phyloP scores from a whole-genome alignment of 2,329 filamentous ascomycete species.

The Paraphaeosphaeria sporulosa region DNA sequence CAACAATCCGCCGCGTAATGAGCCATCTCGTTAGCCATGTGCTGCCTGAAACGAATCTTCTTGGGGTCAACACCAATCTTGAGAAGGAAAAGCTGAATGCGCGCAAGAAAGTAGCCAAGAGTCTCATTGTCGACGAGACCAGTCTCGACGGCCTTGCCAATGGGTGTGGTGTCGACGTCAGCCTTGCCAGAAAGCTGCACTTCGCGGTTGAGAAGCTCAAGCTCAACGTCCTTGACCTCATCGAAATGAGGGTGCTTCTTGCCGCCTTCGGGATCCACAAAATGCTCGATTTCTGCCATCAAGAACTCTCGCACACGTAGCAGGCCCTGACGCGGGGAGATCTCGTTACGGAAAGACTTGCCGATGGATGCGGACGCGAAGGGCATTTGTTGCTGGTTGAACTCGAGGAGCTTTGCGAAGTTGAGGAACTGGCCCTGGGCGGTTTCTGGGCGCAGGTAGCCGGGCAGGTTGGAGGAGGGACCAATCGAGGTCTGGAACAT shows the following conservation, averaged over 20 bases:
- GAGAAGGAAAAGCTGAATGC: slow-evolving; percentile 88
- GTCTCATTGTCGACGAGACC: slow-evolving; percentile 96
- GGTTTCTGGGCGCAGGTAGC: slow-evolving; percentile 76
- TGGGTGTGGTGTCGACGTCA: slow-evolving; percentile 72
- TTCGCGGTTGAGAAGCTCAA: slow-evolving; percentile 83
- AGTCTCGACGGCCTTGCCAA: slow-evolving; percentile 84
- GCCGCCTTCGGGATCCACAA: slow-evolving; percentile 90
- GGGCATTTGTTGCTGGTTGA: slow-evolving; percentile 93
- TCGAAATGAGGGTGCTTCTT: slow-evolving; percentile 93
- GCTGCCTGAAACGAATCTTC: slow-evolving; percentile 95
- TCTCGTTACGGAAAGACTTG: slow-evolving; percentile 98
- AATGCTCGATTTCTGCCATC: slow-evolving; percentile 99
- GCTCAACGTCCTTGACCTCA: slow-evolving; percentile 83
- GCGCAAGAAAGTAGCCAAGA: slow-evolving; percentile 93
- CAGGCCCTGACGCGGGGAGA: slow-evolving; percentile 89
- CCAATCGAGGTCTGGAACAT: slow-evolving; percentile 99
- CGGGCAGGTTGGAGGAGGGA: slow-evolving; percentile 83
- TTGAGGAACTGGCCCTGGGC: slow-evolving; percentile 98
- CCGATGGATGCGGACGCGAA: slow-evolving; percentile 97
- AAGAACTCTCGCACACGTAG: slow-evolving; percentile 95
- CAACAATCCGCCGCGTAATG: slow-evolving; percentile 98
- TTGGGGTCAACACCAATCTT: slow-evolving; percentile 85
- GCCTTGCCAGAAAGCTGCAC: slow-evolving; percentile 90
- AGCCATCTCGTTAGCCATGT: slow-evolving; percentile 90
- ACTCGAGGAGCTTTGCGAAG: slow-evolving; percentile 94